Evolutionary conservation across 2,329 filamentous ascomycete genomes (phyloP).

Genomic region (Chrysosphaeria jannelii): DNA sequence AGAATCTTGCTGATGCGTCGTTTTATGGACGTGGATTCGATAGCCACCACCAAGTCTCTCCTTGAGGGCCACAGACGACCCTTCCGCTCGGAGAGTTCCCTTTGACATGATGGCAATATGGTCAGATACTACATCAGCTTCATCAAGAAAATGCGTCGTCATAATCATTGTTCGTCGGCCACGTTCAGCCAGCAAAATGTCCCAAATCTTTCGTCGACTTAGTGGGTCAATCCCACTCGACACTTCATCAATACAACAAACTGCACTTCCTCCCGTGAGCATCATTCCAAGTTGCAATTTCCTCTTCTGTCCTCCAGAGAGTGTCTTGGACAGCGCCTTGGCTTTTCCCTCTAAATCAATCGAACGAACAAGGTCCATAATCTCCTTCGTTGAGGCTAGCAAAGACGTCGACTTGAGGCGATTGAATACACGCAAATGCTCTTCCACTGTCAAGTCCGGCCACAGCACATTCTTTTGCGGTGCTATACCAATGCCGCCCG

Average conservation of each 20-base stretch:
- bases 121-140: conserved; percentile 70
- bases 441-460: conserved; percentile 61
- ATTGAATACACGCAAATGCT: conserved; percentile 67
- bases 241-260: conserved; percentile 81
- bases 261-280: conserved; percentile 64
- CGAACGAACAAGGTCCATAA: conserved; percentile 29
- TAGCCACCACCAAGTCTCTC: conserved; percentile 60
- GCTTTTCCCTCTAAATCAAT: conserved; percentile 53
- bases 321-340: conserved; percentile 38
- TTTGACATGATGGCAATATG: conserved; percentile 71
- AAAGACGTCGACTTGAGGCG: conserved; percentile 36
- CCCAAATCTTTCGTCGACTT: conserved; percentile 72
- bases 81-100: conserved; percentile 51
- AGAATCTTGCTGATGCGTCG: too few relatives aligned
- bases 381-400: conserved; percentile 23
- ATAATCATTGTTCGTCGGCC: conserved; percentile 57
- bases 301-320: conserved; percentile 75
- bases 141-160: conserved; percentile 82
- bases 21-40: conserved; percentile 41
- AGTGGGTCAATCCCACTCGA: conserved; percentile 69
- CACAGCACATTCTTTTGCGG: conserved; percentile 88
- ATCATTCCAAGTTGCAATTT: conserved; percentile 87
- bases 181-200: conserved; percentile 64
- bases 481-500: conserved; percentile 56
- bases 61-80: conserved; percentile 66